phyloP scores from a whole-genome alignment of 441 rosid species.

The Jatropha podagrica region DNA sequence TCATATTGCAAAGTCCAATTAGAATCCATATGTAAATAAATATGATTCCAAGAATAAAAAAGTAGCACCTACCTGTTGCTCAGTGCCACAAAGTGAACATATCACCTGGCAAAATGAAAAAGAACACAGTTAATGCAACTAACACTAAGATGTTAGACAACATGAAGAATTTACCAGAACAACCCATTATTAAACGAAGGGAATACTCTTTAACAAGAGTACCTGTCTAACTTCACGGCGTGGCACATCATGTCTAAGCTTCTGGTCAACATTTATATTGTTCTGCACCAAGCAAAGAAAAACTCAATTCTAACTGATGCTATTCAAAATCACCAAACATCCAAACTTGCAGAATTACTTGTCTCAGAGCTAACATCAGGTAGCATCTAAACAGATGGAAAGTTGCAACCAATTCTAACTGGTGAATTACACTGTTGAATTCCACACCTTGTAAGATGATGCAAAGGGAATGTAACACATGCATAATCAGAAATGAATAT shows the following conservation, averaged over 20 bases:
- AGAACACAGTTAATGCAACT: not conserved
- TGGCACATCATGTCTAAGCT: constrained; percentile 75
- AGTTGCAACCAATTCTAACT: not conserved
- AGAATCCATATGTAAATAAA: not conserved
- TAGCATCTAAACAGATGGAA: not conserved
- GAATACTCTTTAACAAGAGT: constrained; percentile 4
- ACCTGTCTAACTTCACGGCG: constrained; percentile 71
- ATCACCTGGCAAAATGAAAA: constrained; percentile 54
- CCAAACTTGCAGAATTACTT: not conserved
- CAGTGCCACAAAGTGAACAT: constrained; percentile 81
- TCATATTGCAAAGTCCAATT: not conserved
- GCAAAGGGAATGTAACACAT: not conserved
- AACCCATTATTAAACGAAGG: not conserved
- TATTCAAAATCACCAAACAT: not conserved
- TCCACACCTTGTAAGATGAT: not conserved
- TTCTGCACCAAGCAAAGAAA: constrained; percentile 46
- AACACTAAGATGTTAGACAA: not conserved
- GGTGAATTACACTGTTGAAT: not conserved
- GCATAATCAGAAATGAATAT: no score
- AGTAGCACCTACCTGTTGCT: constrained; percentile 61
- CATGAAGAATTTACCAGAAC: constrained; percentile 10
- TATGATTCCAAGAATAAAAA: constrained; percentile 5
- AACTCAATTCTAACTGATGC: not conserved
- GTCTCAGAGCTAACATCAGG: not conserved
- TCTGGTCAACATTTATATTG: constrained; percentile 53